These are phyloP conservation scores for Sarocladiaceae sp. DNA, from an alignment of 2,329 filamentous ascomycete species.

Conservation along the genomic window DNA sequence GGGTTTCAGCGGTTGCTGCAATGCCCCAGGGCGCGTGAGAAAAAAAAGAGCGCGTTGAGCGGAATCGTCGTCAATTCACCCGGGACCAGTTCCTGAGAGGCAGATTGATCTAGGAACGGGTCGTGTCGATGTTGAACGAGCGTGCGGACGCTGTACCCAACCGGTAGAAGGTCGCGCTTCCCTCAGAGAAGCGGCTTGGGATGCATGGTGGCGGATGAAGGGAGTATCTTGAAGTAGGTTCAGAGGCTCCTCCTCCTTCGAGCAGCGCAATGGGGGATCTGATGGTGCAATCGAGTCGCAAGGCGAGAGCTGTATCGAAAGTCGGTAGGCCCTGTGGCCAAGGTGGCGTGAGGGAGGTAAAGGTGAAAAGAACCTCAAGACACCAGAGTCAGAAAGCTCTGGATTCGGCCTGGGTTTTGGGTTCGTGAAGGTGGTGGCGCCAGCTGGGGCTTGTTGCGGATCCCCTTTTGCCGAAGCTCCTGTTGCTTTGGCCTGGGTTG, in stretches of 20 bases:
- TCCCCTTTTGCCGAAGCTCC: conserved; percentile 2
- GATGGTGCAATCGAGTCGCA: too few species aligned
- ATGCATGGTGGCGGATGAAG: conserved; percentile 2
- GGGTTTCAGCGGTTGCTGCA: too few species aligned
- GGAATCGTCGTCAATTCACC: neutral
- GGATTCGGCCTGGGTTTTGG: conserved; percentile 2
- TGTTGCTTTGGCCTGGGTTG: too few species aligned
- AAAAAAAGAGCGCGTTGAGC: conserved; percentile 5
- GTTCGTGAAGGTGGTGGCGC: conserved; percentile 7
- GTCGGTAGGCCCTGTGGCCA: neutral
- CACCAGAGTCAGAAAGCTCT: conserved; percentile 7
- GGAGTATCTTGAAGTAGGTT: neutral
- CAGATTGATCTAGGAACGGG: too few species aligned
- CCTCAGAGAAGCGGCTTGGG: conserved; percentile 3
- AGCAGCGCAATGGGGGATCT: too few species aligned
- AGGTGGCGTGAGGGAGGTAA: conserved; percentile 5
- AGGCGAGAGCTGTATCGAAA: too few species aligned
- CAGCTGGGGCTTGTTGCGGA: conserved; percentile 1
- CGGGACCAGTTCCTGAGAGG: neutral
- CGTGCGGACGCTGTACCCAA: too few species aligned
- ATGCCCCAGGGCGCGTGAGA: too few species aligned
- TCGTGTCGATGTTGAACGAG: too few species aligned
- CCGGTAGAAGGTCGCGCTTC: too few species aligned
- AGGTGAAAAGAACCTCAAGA: neutral
- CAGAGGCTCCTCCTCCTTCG: neutral